Conservation (phyloP, 2,329 filamentous ascomycete genomes). For the Xylariaceae sp. region DNA sequence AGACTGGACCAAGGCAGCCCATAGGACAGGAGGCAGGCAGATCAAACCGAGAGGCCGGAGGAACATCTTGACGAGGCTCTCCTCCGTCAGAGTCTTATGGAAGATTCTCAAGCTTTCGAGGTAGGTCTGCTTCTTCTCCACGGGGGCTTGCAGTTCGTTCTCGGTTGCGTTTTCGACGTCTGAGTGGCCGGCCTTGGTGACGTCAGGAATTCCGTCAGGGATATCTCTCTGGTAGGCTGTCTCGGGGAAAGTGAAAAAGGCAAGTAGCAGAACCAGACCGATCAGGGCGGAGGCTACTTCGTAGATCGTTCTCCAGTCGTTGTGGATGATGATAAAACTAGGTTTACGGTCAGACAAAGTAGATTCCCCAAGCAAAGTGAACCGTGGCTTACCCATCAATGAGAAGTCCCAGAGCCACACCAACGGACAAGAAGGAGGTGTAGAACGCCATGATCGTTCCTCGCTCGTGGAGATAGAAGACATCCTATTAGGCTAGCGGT, state of each 20-base stretch:
- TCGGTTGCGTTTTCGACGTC: constrained; percentile 13
- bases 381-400: constrained; percentile 35
- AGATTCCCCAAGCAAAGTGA: not conserved
- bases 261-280: constrained; percentile 41
- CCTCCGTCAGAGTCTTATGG: constrained; percentile 36
- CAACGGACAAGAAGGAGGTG: constrained; percentile 35
- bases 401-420: constrained; percentile 39
- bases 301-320: constrained; percentile 49
- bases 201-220: no score
- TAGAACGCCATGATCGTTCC: constrained; percentile 47
- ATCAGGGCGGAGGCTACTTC: constrained; percentile 47
- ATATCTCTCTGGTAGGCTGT: constrained; percentile 45
- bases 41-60: constrained; percentile 47
- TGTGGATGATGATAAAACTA: constrained; percentile 43
- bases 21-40: constrained; percentile 47
- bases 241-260: constrained; percentile 52
- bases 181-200: not conserved
- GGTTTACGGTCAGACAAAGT: constrained; percentile 1
- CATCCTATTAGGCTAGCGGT: constrained; percentile 33
- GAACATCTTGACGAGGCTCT: constrained; percentile 43
- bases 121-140: constrained; percentile 25
- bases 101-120: constrained; percentile 36
- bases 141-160: constrained; percentile 13
- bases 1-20: constrained; percentile 50
- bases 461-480: constrained; percentile 55